Base-by-base conservation (phyloP, 1,284 basidiomycete genomes). In the Anthracocystis setariae region DNA sequence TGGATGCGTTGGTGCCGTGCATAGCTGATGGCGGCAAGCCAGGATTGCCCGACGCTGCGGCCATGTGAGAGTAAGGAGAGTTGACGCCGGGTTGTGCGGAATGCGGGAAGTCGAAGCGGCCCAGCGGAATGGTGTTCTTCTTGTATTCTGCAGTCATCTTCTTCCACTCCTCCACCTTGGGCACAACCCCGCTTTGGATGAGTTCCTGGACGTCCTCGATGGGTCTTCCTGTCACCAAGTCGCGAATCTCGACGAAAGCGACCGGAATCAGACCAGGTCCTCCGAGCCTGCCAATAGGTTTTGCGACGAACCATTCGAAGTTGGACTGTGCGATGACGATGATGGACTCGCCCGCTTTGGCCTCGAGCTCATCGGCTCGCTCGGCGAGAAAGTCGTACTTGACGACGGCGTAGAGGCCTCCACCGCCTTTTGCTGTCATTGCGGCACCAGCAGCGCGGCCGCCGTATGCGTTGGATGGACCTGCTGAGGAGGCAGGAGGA, bases 81-180 rank as follows among this genome's bases (percentile, higher is more conserved):
- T 63, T 64, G 60, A 67, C 49, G 29, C 50, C 56, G 2, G 46
- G 53, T 35, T 63, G 70, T 9, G 64, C 42, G 20, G 60, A 52
- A 43, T 72, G 69, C 8, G 63, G 57, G 27, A 73, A 73, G 42
- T 73, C 70, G 46, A 73, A 73, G 42, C 70, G 90, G 25, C 96
- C 96, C 3, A 98, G 88, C 2, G 94, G 88, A 79, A 98, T 98
- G 80, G 92, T 93, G 80, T 91, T 94, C 73, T 93, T 92, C 85
- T 97, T 98, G 86, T 98, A 98, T 74, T 88, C 91, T 58, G 94
- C 89, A 85, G 97, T 93, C 52, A 92, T 91, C 80, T 90, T 90
- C 83, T 98, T 98, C 96, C 96, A 99, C 73, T 98, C 94, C 82
- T 98, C 95, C 13, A 98, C 94, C 73, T 90, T 90, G 21, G 96